phyloP scores from a whole-genome alignment of 148 eudicot genomes.

The Limonium bicolor region DNA sequence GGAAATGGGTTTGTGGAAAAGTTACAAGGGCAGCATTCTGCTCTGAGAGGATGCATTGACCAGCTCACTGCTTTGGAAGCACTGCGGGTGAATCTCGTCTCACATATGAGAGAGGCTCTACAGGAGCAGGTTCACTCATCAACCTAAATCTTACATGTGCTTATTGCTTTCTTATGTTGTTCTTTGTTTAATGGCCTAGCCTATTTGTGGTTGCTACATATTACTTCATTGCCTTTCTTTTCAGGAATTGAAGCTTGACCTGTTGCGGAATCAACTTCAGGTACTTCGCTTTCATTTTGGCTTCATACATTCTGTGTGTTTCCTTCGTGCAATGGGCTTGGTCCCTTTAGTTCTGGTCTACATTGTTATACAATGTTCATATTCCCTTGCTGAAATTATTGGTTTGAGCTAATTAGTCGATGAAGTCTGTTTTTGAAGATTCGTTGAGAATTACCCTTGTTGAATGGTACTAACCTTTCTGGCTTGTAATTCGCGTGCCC shows the following conservation, averaged over 20 bases:
- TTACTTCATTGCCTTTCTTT: constrained; percentile 10
- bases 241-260: constrained; percentile 72
- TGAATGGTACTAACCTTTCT: no score
- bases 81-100: constrained; percentile 59
- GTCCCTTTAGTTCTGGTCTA: not conserved
- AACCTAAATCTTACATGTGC: not conserved
- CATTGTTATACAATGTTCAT: no score
- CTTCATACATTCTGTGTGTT: not conserved
- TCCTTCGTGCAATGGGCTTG: not conserved
- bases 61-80: constrained; percentile 59
- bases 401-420: no score
- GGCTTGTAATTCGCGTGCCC: no score
- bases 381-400: no score
- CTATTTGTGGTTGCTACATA: constrained; percentile 1
- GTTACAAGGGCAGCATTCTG: constrained; percentile 55
- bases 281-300: constrained; percentile 20
- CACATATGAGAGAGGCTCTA: constrained; percentile 57
- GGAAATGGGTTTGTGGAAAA: constrained; percentile 43
- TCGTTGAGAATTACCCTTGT: no score
- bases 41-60: constrained; percentile 62
- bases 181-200: not conserved
- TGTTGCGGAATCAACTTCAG: constrained; percentile 62
- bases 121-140: constrained; percentile 55
- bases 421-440: no score
- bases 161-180: not conserved